These are phyloP conservation scores for Turnera subulata DNA, from an alignment of 345 rosid species.

Conservation along the genomic window DNA sequence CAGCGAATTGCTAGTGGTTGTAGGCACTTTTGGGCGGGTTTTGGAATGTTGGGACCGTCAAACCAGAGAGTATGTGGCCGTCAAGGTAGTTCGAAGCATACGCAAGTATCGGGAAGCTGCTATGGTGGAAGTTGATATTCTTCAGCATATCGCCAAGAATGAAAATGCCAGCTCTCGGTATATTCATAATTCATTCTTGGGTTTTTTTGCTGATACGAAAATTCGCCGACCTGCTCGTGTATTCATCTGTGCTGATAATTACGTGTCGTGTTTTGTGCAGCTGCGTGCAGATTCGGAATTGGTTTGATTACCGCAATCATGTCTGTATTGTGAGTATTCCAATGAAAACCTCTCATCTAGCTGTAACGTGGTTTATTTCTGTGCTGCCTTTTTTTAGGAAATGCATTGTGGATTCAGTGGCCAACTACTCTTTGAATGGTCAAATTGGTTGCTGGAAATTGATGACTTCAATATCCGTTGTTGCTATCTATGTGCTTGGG, in stretches of 20 bases:
- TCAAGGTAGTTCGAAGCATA: constrained; percentile 61
- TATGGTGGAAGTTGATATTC: constrained; percentile 70
- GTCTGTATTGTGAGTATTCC: constrained; percentile 66
- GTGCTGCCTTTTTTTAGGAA: not conserved
- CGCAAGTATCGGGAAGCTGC: constrained; percentile 69
- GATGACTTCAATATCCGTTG: not conserved
- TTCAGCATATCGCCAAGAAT: constrained; percentile 50
- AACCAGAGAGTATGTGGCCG: constrained; percentile 56
- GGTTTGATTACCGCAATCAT: constrained; percentile 78
- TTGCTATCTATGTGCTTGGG: constrained; percentile 1
- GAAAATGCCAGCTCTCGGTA: constrained; percentile 57
- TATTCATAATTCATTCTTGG: not conserved
- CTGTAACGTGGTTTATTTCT: not conserved
- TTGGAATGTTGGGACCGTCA: constrained; percentile 87
- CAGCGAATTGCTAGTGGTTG: constrained; percentile 71
- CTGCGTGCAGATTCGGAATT: constrained; percentile 59
- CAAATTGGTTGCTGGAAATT: not conserved
- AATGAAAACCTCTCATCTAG: constrained; percentile 9
- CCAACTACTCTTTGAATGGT: too few species aligned
- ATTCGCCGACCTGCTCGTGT: not conserved
- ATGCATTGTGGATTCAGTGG: not conserved
- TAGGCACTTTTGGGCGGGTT: constrained; percentile 87
- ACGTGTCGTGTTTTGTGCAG: constrained; percentile 38
- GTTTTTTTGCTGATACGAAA: constrained; percentile 22
- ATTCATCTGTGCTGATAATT: not conserved